Evolutionary conservation across 1,284 basidiomycete species (phyloP), one percentile per base, ranked within the genome.

Genomic region (Cutaneotrichosporon spelunceum): DNA sequence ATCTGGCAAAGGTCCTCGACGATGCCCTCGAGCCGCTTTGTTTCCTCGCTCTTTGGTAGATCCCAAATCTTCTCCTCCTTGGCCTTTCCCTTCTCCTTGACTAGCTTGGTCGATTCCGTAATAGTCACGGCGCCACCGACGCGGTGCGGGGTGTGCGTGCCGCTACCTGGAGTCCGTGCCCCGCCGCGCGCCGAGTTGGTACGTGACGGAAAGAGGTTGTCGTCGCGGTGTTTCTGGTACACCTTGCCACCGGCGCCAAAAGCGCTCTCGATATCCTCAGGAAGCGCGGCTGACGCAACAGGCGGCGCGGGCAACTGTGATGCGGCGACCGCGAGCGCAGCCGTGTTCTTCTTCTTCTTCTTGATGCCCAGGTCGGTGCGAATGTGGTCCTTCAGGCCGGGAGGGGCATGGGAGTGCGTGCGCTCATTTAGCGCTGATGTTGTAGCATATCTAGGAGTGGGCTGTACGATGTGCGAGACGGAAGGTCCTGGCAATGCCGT

Each of bases 51-150:
- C 63, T 76, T 75, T 10, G 68, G 70, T 56, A 69, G 39, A 61
- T 78, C 76, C 76, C 75, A 78, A 29, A 78, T 73, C 69, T 71
- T 75, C 9, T 66, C 64, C 49, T 60, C 59, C 48, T 58, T 56
- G 33, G 56, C 52, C 64, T 53, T 61, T 52, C 54, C 56, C 50
- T 63, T 62, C n/a, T 57, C 65, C 50, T 64, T 63, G 16, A 13
- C 42, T 6, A 29, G 47, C 63, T 65, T 64, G 55, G 14, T 44
- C 60, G 26, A 48, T 44, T 72, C 69, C 21, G 63, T 64, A 16
- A 74, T 64, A 13, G 65, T 68, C n/a, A 74, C 48, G 1, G 71
- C 69, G 2, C 73, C 72, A 7, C 47, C 30, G 1, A 47, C 34
- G 16, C 57, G 36, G 7, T n/a, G 21, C 10, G 59, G 63, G 1